These are phyloP conservation scores for Trypanosoma cruzi DNA, from an alignment of 208 protist genomes.

Conservation along the genomic window DNA sequence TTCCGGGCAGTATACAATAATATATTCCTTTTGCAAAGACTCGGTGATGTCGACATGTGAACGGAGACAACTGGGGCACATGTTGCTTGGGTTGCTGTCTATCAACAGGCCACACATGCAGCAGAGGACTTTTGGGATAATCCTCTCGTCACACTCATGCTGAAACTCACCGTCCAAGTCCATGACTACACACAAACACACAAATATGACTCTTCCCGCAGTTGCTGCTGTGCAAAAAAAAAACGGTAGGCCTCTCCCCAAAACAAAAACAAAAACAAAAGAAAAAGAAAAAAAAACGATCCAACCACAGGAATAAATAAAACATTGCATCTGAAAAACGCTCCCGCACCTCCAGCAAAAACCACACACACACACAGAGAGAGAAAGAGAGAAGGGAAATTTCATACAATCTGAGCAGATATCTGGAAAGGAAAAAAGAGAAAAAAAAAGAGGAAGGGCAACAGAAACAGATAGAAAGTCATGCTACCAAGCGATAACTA, in stretches of 20 bases:
- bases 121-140: conserved; percentile 93
- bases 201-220: background rate
- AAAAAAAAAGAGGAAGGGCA: conserved; percentile 21
- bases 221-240: conserved; percentile 18
- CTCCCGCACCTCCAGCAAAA: background rate
- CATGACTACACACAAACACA: conserved; percentile 28
- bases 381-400: background rate
- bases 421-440: conserved; percentile 9
- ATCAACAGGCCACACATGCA: conserved; percentile 97
- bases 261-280: background rate
- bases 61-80: conserved; percentile 98
- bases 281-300: background rate
- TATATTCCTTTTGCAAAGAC: conserved; percentile 96
- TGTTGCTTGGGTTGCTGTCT: conserved; percentile 98
- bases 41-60: conserved; percentile 98
- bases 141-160: conserved; percentile 16
- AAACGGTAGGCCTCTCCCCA: background rate
- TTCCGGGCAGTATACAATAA: conserved; percentile 94
- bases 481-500: no score
- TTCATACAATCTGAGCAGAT: background rate
- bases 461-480: no score
- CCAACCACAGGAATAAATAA: background rate
- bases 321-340: no score
- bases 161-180: conserved; percentile 59
- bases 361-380: background rate